Conservation (phyloP, 306 rosid species). For the Vachellia pachyceras region DNA sequence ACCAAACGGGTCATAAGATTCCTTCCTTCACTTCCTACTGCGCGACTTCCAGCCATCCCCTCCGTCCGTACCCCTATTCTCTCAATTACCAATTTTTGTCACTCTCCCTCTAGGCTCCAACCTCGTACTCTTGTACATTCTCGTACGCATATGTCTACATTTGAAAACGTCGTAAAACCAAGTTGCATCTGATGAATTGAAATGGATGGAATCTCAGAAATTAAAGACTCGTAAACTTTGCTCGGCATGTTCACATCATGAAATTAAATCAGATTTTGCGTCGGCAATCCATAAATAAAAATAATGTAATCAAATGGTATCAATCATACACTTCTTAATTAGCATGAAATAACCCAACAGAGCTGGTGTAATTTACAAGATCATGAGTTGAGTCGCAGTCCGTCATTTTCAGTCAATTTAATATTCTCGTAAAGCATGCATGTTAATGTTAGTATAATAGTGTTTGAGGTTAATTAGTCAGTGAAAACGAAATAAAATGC, state of each 20-base stretch:
- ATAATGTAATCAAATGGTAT: background rate
- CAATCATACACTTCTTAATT: background rate
- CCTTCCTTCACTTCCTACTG: no score
- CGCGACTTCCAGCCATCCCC: no score
- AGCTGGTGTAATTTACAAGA: background rate
- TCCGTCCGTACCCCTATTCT: no score
- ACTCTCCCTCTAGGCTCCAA: no score
- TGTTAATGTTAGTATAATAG: background rate
- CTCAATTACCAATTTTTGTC: no score
- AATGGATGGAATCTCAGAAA: background rate
- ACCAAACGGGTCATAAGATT: no score
- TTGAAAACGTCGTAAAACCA: background rate
- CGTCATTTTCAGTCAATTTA: background rate
- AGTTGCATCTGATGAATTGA: background rate
- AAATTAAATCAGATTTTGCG: background rate
- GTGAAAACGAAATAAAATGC: constrained; percentile 11
- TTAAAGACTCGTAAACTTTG: background rate
- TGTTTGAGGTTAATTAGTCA: constrained; percentile 25
- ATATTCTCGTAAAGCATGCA: background rate
- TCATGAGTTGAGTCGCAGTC: constrained; percentile 43
- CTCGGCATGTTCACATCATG: constrained; percentile 23
- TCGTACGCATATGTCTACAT: no score
- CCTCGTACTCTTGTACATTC: no score
- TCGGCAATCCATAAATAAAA: background rate
- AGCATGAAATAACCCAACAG: background rate